A percentile compares a stretch with the other conserved stretches of the same genome.
Conservation (phyloP, 345 rosid genomes). For the Jatropha curcas region DNA sequence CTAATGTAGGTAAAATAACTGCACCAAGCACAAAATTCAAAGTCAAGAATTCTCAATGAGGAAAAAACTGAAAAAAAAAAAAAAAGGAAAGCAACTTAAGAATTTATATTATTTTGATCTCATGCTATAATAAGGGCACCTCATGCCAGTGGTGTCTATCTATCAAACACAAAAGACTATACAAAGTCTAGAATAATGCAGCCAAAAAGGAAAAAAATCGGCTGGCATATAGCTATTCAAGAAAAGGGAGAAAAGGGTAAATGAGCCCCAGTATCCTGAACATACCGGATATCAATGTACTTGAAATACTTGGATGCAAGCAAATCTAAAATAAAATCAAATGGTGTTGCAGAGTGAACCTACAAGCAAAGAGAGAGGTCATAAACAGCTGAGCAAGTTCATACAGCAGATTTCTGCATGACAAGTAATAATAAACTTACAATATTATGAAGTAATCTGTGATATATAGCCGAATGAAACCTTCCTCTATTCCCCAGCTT, state of each 20-base stretch:
- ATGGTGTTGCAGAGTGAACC: constrained; percentile 49
- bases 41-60: not conserved
- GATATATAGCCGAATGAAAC: constrained; percentile 69
- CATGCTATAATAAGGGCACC: not conserved
- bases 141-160: not conserved
- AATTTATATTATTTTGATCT: not conserved
- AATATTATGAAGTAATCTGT: constrained; percentile 59
- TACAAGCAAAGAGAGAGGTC: constrained; percentile 25
- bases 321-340: constrained; percentile 47
- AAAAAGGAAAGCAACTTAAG: not conserved
- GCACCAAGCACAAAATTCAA: constrained; percentile 16
- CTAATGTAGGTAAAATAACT: constrained; percentile 83
- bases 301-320: constrained; percentile 72
- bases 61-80: not conserved
- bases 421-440: constrained; percentile 40
- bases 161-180: not conserved
- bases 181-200: too few relatives aligned
- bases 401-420: constrained; percentile 19
- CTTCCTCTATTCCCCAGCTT: constrained; percentile 66
- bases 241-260: not conserved
- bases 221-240: too few relatives aligned
- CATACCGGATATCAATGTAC: constrained; percentile 75
- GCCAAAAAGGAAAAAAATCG: too few relatives aligned
- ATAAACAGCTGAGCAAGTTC: not conserved
- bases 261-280: not conserved